A percentile compares a stretch with the other conserved stretches of the same genome.
These are phyloP conservation scores for Petunia hybrid DNA, from an alignment of 305 asterid species.

Conservation along the genomic window DNA sequence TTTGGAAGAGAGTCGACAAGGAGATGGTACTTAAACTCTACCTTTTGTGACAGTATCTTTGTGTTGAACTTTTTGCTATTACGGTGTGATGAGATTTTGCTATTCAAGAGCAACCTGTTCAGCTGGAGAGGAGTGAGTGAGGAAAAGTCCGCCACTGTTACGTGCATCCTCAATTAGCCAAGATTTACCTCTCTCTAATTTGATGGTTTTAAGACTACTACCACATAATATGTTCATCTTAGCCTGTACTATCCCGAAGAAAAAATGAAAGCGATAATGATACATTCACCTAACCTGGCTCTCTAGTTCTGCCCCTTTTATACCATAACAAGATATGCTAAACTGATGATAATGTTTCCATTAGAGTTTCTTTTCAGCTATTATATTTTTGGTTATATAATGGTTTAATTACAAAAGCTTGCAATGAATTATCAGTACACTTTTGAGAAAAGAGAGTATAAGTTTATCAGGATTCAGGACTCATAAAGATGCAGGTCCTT, in stretches of 20 bases:
- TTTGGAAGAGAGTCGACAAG: conserved; percentile 99
- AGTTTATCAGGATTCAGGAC: background rate
- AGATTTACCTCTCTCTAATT: background rate
- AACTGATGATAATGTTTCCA: background rate
- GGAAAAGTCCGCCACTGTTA: background rate
- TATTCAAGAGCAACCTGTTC: conserved; percentile 19
- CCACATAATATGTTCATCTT: conserved; percentile 12
- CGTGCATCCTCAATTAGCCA: conserved; percentile 3
- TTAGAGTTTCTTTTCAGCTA: conserved; percentile 2
- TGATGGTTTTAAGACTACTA: conserved; percentile 27
- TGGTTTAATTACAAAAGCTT: conserved; percentile 23
- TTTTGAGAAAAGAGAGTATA: background rate
- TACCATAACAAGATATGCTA: background rate
- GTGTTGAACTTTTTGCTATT: background rate
- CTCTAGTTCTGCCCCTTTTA: conserved; percentile 14
- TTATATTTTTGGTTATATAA: conserved; percentile 13
- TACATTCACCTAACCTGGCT: background rate
- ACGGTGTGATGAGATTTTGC: background rate
- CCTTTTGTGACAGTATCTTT: conserved; percentile 33
- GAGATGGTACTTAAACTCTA: conserved; percentile 80
- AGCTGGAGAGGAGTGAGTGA: background rate
- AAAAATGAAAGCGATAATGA: background rate
- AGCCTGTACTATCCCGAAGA: conserved; percentile 23
- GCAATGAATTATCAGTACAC: conserved; percentile 21
- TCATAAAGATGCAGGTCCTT: background rate